Evolutionary conservation across 768 basidiomycete genomes (phyloP), one percentile per base, ranked within the genome.

Genomic region (Xerocomus spinulosus): DNA sequence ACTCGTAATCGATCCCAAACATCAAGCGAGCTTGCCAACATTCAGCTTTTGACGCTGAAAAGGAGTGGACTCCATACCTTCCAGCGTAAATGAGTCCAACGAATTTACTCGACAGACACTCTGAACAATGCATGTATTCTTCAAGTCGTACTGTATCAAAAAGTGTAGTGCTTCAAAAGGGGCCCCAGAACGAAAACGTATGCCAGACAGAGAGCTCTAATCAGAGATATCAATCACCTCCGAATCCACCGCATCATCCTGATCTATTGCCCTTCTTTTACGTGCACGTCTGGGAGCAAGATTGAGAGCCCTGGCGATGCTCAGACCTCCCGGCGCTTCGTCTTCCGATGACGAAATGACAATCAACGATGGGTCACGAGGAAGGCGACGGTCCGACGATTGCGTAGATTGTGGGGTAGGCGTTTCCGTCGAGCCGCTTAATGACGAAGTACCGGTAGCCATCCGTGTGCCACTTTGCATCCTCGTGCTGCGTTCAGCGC

Each of bases 201-300:
- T 9, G 25, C 20, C 21, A 30, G 12, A 9, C 20, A 30, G 24
- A 42, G 10, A 24, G 32, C 30, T 28, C 47, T 61, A 61, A 40
- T 59, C 54, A 39, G 76, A 81, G 33, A 88, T 67, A 48, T 82
- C 78, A 55, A 87, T 80, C 24, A 87, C 70, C 21, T 81, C 78
- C 15, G 63, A 67, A 21, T 65, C 58, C 10, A 53, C 17, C 54
- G 28, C 75, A 67, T 55, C 71, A 61, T 62, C 55, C 21, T 55
- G 20, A 53, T 29, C 76, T 68, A 54, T 68, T 61, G 15, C 28
- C 34, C 23, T 50, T 38, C 54, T 10, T 34, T 39, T 33, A 20
- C 21, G n/a, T 2, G 5, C 20, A 21, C 24, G 55, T 48, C 54
- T 48, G 46, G 46, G 47, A 43, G 38, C 38, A 33, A 38, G 42